Evolutionary conservation across 2,329 filamentous ascomycete species (phyloP), one percentile per base, ranked within the genome.

Genomic region (Penicillium sp.): DNA sequence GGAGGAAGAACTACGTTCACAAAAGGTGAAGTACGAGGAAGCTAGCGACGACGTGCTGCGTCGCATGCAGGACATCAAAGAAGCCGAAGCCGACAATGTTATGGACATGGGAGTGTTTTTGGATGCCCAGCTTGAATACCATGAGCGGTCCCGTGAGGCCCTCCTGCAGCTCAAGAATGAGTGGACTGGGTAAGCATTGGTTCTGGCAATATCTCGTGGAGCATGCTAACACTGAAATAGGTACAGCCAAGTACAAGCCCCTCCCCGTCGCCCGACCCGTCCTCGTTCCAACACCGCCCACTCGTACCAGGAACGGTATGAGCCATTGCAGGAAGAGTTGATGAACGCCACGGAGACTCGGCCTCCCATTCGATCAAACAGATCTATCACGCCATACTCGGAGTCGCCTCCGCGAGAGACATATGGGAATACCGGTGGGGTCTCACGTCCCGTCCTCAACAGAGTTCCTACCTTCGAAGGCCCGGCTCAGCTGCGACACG

Each of bases 1-100:
- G 53, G 94, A 97, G 73, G 93, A 97, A 70, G 93, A 97, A 74
- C 83, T 96, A 51, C 88, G 93, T 53, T 83, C 86, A 29, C 90
- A 94, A 72, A 96, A 96, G 73, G 89, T 90, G 65, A 97, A 97
- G 76, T 97, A 96, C 69, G 94, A 97, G 70, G 94, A 97, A 77
- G 88, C 90, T 16, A 94, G 84, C 68, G 93, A 97, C 68, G 93
- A 97, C 66, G 92, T 97, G 52, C 83, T 87, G 65, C 85, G 93
- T 56, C 84, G 93, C 52, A 97, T 97, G 94, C 86, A 95, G 74
- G 93, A 97, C 68, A 95, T 97, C 76, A 93, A 94, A 77, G 92
- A 97, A 66, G 84, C 90, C 23, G 93, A 97, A 74, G 81, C 80
- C 41, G 93, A 97, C 60, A 91, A 87, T 67, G 84, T 96, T 40